phyloP scores from a whole-genome alignment of 805 yeast species.

The Saccharomycopsis malanga region DNA sequence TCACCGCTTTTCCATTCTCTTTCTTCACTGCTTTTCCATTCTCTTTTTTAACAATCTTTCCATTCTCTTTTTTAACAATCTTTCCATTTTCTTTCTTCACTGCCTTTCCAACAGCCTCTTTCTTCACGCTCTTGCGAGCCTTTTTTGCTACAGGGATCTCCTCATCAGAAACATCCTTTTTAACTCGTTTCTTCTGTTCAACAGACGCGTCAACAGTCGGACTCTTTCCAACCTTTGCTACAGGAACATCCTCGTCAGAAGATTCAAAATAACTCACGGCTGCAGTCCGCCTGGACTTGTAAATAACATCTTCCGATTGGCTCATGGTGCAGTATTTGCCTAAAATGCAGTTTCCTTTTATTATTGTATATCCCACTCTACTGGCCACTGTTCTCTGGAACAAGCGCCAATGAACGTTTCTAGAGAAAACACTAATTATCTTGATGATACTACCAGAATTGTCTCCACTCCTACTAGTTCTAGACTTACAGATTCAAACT shows the following conservation, averaged over 20 bases:
- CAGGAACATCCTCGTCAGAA: slow-evolving; percentile 19
- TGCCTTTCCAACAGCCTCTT: slow-evolving; percentile 5
- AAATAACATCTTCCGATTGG: slow-evolving; percentile 31
- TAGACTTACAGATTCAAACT: too few relatives aligned
- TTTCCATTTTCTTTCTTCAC: too few relatives aligned
- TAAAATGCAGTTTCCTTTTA: too few relatives aligned
- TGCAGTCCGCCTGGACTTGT: slow-evolving; percentile 17
- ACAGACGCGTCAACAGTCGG: slow-evolving; percentile 15
- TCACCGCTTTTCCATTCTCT: slow-evolving; percentile 16
- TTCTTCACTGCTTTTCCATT: slow-evolving; percentile 21
- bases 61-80: slow-evolving; percentile 4
- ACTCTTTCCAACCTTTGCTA: slow-evolving; percentile 17
- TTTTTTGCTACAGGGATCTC: slow-evolving; percentile 17
- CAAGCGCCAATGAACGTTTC: too few relatives aligned
- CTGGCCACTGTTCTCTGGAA: too few relatives aligned
- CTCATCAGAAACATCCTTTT: slow-evolving; percentile 18
- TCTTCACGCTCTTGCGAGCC: slow-evolving; percentile 1
- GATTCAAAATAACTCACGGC: slow-evolving; percentile 20
- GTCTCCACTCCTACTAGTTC: too few relatives aligned
- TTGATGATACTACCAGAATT: too few relatives aligned
- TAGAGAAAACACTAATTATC: too few relatives aligned
- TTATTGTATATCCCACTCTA: too few relatives aligned
- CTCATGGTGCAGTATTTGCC: too few relatives aligned
- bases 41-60: slow-evolving; percentile 6
- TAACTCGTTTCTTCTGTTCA: slow-evolving; percentile 16